These are phyloP conservation scores for Puccinia novopanici DNA, from an alignment of 1,284 basidiomycete species.

Conservation along the genomic window DNA sequence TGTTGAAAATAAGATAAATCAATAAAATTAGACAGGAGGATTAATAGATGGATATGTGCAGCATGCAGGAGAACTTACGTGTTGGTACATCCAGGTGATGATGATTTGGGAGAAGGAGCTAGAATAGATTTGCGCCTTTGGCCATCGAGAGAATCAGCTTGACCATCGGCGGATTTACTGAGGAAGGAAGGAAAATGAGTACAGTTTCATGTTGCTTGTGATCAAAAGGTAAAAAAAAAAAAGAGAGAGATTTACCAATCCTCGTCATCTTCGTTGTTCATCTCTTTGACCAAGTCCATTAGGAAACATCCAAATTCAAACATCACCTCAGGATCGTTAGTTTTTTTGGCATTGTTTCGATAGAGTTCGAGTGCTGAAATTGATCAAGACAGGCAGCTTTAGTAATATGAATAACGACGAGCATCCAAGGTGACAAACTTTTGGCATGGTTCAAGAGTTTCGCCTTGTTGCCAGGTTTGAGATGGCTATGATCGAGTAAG, in stretches of 20 bases:
- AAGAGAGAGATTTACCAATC: constrained; percentile 50
- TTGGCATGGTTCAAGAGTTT: constrained; percentile 89
- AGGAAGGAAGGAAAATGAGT: neutral
- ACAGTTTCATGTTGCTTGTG: too few species aligned
- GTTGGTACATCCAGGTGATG: constrained; percentile 54
- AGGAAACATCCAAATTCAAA: constrained; percentile 99
- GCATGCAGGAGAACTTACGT: constrained; percentile 23
- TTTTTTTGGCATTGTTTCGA: constrained; percentile 96
- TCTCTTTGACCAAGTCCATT: constrained; percentile 73
- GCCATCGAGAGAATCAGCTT: constrained; percentile 46
- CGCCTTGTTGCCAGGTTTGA: constrained; percentile 87
- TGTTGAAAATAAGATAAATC: neutral
- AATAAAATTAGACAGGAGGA: constrained; percentile 56
- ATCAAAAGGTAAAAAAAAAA: too few species aligned
- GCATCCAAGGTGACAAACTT: constrained; percentile 62
- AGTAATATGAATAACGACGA: neutral
- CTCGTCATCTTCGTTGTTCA: constrained; percentile 53
- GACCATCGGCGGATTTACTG: constrained; percentile 10
- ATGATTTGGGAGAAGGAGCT: constrained; percentile 57
- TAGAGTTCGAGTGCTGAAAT: constrained; percentile 81
- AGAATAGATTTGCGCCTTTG: constrained; percentile 45
- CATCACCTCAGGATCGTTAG: constrained; percentile 93
- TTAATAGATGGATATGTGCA: too few species aligned
- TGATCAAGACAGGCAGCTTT: neutral
- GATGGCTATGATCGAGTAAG: constrained; percentile 86